A percentile compares a stretch with the other conserved stretches of the same genome.
These are phyloP conservation scores for Entonaema liquescens DNA, from an alignment of 495 filamentous ascomycete genomes.

Conservation along the genomic window DNA sequence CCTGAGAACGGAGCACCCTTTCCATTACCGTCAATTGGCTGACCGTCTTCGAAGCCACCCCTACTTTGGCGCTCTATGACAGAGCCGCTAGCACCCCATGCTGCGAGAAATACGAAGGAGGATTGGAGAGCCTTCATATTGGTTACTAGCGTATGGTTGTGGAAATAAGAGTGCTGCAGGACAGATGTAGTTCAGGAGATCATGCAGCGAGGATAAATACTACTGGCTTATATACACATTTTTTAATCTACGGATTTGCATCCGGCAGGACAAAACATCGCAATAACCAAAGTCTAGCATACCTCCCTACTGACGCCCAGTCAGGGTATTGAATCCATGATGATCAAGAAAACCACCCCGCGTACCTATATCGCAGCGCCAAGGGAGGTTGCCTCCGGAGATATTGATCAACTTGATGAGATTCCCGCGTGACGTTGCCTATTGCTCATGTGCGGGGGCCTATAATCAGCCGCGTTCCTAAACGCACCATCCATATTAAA, in stretches of 20 bases:
- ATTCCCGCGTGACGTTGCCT: conserved; percentile 26
- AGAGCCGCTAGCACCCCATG: conserved; percentile 23
- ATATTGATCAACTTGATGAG: conserved; percentile 24
- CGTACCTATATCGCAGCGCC: not conserved
- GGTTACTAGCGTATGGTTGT: not conserved
- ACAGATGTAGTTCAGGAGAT: not conserved
- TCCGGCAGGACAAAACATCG: conserved; percentile 7
- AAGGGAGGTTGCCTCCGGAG: conserved; percentile 22
- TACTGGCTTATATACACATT: conserved; percentile 14
- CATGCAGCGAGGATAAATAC: not conserved
- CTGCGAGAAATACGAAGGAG: conserved; percentile 36
- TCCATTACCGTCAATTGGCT: conserved; percentile 63
- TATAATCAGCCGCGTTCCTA: conserved; percentile 30
- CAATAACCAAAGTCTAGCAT: conserved; percentile 10
- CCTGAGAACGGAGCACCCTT: conserved; percentile 66
- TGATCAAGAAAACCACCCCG: conserved; percentile 3
- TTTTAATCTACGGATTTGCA: conserved; percentile 11
- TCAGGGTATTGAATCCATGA: conserved; percentile 1
- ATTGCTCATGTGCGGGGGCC: conserved; percentile 32
- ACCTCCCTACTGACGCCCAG: not conserved
- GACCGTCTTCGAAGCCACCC: conserved; percentile 55
- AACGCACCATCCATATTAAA: conserved; percentile 45
- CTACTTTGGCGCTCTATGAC: conserved; percentile 42
- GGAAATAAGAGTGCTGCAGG: not conserved
- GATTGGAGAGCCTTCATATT: conserved; percentile 40